Percentiles rank a stretch among this genome's conserved stretches.
These are phyloP conservation scores for Daucus carota DNA, from an alignment of 129 eudicot genomes.

Conservation along the genomic window DNA sequence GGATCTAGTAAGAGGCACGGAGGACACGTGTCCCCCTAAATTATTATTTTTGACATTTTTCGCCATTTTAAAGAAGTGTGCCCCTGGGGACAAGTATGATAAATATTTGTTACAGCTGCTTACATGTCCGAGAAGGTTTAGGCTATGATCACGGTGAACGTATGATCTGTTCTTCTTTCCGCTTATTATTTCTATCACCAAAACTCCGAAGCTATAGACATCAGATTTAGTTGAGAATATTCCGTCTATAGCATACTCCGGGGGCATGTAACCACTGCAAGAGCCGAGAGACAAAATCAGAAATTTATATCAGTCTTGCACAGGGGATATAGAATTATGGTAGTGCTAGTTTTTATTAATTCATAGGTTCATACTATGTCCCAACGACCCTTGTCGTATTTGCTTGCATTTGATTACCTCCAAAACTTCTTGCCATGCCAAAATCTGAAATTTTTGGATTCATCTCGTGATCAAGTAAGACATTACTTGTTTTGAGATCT, in stretches of 20 bases:
- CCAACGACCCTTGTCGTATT: slow-evolving; percentile 3
- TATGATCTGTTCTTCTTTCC: slow-evolving; percentile 3
- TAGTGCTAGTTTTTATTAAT: not conserved
- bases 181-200: slow-evolving; percentile 2
- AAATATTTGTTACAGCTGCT: not conserved
- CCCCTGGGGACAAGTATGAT: not conserved
- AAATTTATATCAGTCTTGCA: not conserved
- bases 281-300: not conserved
- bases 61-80: no score
- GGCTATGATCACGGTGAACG: not conserved
- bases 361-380: not conserved
- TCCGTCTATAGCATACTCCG: slow-evolving; percentile 5
- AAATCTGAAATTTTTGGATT: slow-evolving; percentile 9
- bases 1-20: no score
- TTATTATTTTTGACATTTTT: no score
- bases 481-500: slow-evolving; percentile 5
- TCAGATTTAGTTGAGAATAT: not conserved
- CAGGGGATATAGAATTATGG: not conserved
- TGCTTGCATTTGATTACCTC: slow-evolving; percentile 2
- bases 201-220: slow-evolving; percentile 2
- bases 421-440: slow-evolving; percentile 6
- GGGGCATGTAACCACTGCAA: slow-evolving; percentile 9
- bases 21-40: no score
- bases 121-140: slow-evolving; percentile 1
- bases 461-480: slow-evolving; percentile 1